phyloP scores from a whole-genome alignment of 371 early-diverging fungal species.

The Chytridium lagenaria region DNA sequence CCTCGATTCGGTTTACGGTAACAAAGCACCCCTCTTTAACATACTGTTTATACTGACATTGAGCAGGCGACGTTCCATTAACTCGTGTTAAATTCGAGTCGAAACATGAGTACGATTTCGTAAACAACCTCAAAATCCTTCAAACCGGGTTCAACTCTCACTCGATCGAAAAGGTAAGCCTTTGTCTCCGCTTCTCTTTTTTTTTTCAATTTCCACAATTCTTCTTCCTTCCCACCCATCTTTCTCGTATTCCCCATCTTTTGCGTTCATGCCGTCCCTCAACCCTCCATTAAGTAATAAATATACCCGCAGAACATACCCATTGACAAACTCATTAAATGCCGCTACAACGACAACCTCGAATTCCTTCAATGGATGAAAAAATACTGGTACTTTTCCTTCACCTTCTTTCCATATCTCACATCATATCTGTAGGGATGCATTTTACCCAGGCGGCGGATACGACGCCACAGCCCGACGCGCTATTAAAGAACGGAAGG shows the following conservation, averaged over 20 bases:
- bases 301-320: slow-evolving; percentile 61
- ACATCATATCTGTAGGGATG: slow-evolving; percentile 62
- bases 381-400: slow-evolving; percentile 62
- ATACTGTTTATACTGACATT: not conserved
- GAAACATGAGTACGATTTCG: slow-evolving; percentile 83
- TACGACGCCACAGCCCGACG: slow-evolving; percentile 83
- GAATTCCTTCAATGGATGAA: slow-evolving; percentile 93
- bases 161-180: slow-evolving; percentile 59
- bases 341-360: slow-evolving; percentile 91
- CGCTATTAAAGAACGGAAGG: slow-evolving; percentile 34
- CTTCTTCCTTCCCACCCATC: not conserved
- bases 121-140: slow-evolving; percentile 84
- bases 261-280: not conserved
- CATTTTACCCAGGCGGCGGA: slow-evolving; percentile 69
- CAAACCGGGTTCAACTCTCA: slow-evolving; percentile 77
- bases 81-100: slow-evolving; percentile 82
- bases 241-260: not conserved
- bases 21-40: slow-evolving; percentile 8
- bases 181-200: not conserved
- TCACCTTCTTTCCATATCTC: not conserved
- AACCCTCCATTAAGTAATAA: not conserved
- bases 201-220: not conserved
- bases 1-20: slow-evolving; percentile 82
- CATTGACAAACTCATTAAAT: slow-evolving; percentile 80
- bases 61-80: slow-evolving; percentile 64